A percentile compares a stretch with the other conserved stretches of the same genome.
These are phyloP conservation scores for Xylaria castorea DNA, from an alignment of 495 filamentous ascomycete genomes.

Conservation along the genomic window DNA sequence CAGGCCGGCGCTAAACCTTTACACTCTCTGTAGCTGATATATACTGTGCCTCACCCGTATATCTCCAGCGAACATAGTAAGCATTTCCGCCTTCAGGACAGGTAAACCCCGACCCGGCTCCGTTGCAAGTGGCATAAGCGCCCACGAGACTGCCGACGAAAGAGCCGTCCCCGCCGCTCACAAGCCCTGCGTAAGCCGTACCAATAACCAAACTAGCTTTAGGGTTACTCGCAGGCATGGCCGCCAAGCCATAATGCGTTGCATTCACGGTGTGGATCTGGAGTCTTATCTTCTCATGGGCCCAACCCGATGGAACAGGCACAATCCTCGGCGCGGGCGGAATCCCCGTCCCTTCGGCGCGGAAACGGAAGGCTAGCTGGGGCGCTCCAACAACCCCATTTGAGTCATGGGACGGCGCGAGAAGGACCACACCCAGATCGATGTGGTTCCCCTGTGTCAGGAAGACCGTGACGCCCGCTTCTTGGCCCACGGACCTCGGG, in stretches of 20 bases:
- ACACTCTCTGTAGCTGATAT: constrained; percentile 36
- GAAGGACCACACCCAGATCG: constrained; percentile 51
- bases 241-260: constrained; percentile 48
- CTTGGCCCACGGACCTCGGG: constrained; percentile 43
- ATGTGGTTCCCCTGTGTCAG: constrained; percentile 54
- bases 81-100: constrained; percentile 40
- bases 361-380: constrained; percentile 42
- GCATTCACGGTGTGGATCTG: constrained; percentile 44
- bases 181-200: constrained; percentile 38
- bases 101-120: constrained; percentile 38
- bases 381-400: not conserved
- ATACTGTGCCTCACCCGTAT: constrained; percentile 43
- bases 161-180: constrained; percentile 45
- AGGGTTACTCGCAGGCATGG: constrained; percentile 33
- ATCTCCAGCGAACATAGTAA: constrained; percentile 50
- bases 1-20: not conserved
- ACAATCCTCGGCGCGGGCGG: constrained; percentile 20
- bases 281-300: constrained; percentile 35
- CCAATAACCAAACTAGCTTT: constrained; percentile 33
- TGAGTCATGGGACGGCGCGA: constrained; percentile 23
- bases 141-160: constrained; percentile 52
- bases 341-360: constrained; percentile 30
- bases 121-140: constrained; percentile 55
- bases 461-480: constrained; percentile 52
- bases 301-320: constrained; percentile 36